Evolutionary conservation across 345 rosid genomes (phyloP).

Genomic region (Ceriops tagal): DNA sequence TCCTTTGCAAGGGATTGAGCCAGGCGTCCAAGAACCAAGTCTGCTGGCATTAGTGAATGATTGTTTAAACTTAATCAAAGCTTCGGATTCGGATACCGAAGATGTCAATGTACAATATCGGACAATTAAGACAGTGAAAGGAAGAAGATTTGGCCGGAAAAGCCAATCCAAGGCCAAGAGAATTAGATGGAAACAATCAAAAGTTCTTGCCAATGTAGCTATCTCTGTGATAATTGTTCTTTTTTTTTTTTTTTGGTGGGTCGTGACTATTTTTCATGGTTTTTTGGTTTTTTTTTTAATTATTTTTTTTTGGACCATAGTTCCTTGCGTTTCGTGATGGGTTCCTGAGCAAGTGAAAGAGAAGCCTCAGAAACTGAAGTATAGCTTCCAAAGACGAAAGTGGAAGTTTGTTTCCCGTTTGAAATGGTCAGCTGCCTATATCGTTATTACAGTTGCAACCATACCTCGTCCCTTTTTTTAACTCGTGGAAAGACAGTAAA

Average conservation of each 20-base stretch:
- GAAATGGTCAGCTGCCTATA: constrained; percentile 20
- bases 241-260: constrained; percentile 8
- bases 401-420: not conserved
- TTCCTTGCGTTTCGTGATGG: constrained; percentile 16
- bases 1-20: constrained; percentile 46
- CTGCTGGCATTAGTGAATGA: constrained; percentile 42
- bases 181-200: constrained; percentile 29
- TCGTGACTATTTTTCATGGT: constrained; percentile 14
- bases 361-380: constrained; percentile 13
- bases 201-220: constrained; percentile 12
- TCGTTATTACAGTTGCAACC: constrained; percentile 15
- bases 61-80: constrained; percentile 52
- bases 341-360: constrained; percentile 12
- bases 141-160: constrained; percentile 40
- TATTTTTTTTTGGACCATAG: not conserved
- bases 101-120: constrained; percentile 7
- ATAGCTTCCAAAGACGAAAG: not conserved
- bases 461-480: too few relatives aligned
- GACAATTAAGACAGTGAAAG: constrained; percentile 21
- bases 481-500: too few relatives aligned
- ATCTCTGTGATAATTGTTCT: not conserved
- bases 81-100: constrained; percentile 46
- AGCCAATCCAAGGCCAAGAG: constrained; percentile 61
- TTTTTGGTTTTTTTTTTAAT: constrained; percentile 20
- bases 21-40: constrained; percentile 59